Percentiles rank a stretch among this genome's conserved stretches.
Evolutionary conservation across 176 grass and related monocot species (phyloP).

Genomic region (Oryza longistaminata): DNA sequence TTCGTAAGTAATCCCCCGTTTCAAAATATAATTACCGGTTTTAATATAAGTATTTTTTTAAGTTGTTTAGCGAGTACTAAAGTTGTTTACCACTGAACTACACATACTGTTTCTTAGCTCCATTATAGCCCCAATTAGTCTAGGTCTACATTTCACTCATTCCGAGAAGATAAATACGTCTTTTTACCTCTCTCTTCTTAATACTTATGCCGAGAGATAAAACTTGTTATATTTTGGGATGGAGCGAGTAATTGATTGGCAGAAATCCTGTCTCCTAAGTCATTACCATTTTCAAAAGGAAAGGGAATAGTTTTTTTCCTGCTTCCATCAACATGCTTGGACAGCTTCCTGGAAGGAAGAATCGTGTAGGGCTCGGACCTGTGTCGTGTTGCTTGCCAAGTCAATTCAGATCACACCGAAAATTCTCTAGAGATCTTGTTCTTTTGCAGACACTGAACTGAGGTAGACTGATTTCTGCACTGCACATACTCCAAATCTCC

Average conservation of each 20-base stretch:
- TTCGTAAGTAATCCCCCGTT: too few relatives aligned
- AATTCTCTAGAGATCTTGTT: neutral
- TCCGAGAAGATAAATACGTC: too few relatives aligned
- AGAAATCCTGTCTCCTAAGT: neutral
- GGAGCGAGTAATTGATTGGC: neutral
- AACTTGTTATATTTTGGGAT: too few relatives aligned
- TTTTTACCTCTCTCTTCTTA: too few relatives aligned
- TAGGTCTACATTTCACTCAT: too few relatives aligned
- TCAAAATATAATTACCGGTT: too few relatives aligned
- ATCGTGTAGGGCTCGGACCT: neutral
- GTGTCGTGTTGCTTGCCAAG: neutral
- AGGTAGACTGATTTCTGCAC: neutral
- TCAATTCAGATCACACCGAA: neutral
- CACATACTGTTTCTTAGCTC: too few relatives aligned
- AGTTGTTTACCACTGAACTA: too few relatives aligned
- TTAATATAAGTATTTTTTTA: too few relatives aligned
- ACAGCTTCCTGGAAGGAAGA: neutral
- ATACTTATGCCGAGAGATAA: fast-evolving
- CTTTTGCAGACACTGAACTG: neutral
- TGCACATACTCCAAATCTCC: neutral
- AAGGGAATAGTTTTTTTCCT: neutral
- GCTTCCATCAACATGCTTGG: neutral
- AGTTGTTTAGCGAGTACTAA: too few relatives aligned
- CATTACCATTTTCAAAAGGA: neutral
- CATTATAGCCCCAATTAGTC: too few relatives aligned